Conservation (phyloP, 108 stramenopile species). For the Pseudonitzschia multistriata region DNA sequence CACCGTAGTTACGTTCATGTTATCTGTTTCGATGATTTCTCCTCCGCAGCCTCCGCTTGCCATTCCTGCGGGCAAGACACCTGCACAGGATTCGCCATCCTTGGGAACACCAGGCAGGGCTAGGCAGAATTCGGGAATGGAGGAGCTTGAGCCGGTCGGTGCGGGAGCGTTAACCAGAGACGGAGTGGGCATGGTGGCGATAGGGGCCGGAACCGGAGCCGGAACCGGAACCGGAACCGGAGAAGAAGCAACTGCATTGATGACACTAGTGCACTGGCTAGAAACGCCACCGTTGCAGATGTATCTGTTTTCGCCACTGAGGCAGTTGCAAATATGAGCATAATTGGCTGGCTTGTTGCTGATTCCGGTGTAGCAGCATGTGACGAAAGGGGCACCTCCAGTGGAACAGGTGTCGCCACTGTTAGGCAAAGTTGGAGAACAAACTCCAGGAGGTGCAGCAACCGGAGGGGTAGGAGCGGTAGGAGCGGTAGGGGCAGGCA, state of each 20-base stretch:
- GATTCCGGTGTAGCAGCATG: background rate
- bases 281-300: background rate
- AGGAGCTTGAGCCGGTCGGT: background rate
- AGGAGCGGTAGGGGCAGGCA: background rate
- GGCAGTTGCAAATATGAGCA: background rate
- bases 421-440: background rate
- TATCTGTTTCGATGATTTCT: background rate
- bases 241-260: background rate
- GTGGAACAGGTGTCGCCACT: background rate
- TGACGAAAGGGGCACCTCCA: background rate
- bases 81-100: background rate
- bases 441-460: background rate
- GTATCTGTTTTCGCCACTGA: background rate
- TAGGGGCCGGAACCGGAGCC: background rate
- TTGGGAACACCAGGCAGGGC: background rate
- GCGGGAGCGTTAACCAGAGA: background rate
- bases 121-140: background rate
- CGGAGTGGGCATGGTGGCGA: background rate
- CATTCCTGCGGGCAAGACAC: background rate
- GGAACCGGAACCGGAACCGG: background rate
- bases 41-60: background rate
- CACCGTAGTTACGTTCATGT: no score
- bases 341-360: background rate
- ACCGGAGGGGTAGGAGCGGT: background rate
- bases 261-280: background rate